phyloP scores from a whole-genome alignment of 169 alveolate species.

The Eimeria mitis region DNA sequence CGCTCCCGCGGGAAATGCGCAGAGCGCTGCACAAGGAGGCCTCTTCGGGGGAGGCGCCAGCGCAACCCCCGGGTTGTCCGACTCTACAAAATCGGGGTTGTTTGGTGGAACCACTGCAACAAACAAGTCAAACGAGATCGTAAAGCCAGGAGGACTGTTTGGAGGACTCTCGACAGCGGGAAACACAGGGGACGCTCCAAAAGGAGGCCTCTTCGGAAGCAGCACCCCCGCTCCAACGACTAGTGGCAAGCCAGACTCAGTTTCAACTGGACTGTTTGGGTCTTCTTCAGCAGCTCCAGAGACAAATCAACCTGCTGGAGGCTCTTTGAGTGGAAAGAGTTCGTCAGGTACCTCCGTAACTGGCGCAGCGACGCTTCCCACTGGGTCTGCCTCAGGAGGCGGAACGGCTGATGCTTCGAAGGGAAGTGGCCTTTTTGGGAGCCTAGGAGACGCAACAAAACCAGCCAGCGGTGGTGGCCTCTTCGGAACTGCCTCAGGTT shows the following conservation, averaged over 20 bases:
- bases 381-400: not conserved
- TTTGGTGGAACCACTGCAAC: constrained; percentile 44
- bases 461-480: constrained; percentile 47
- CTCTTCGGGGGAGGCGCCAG: constrained; percentile 63
- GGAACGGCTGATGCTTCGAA: constrained; percentile 10
- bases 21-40: constrained; percentile 30
- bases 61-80: constrained; percentile 27
- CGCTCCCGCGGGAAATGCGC: constrained; percentile 24
- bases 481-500: constrained; percentile 25
- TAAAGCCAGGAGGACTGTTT: constrained; percentile 38
- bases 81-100: constrained; percentile 22
- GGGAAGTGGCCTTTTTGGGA: constrained; percentile 50
- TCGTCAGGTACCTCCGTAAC: constrained; percentile 4
- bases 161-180: constrained; percentile 51
- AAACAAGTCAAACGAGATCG: constrained; percentile 8
- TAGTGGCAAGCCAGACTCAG: constrained; percentile 12
- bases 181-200: constrained; percentile 16
- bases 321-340: constrained; percentile 25
- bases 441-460: constrained; percentile 58
- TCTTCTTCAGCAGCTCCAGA: not conserved
- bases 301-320: constrained; percentile 38
- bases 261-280: constrained; percentile 29
- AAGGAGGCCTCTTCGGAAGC: constrained; percentile 26
- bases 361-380: constrained; percentile 4
- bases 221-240: constrained; percentile 28